Evolutionary conservation across 2,329 filamentous ascomycete genomes (phyloP).

Genomic region (Hypoxylon sp.): DNA sequence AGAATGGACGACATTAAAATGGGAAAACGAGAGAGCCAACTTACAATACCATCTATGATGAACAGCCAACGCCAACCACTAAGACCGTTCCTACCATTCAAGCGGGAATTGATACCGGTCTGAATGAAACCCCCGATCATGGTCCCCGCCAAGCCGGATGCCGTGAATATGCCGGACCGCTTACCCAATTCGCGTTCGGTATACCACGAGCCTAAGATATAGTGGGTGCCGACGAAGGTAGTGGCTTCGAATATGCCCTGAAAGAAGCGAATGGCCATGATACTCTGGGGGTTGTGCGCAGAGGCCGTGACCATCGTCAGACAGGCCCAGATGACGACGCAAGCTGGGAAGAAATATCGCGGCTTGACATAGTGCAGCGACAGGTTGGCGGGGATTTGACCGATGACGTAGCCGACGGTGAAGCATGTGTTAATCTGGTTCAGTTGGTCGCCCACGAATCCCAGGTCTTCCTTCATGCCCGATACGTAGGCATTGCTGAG

Average conservation of each 20-base stretch:
- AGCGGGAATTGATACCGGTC: slow-evolving; percentile 57
- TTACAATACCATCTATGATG: slow-evolving; percentile 42
- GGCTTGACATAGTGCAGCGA: slow-evolving; percentile 70
- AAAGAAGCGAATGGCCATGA: slow-evolving; percentile 68
- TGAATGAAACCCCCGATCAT: slow-evolving; percentile 72
- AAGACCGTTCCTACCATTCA: slow-evolving; percentile 58
- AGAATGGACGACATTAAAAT: neutral
- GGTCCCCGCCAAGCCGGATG: slow-evolving; percentile 65
- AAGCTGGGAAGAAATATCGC: slow-evolving; percentile 69
- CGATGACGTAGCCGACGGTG: slow-evolving; percentile 57
- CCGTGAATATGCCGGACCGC: slow-evolving; percentile 67
- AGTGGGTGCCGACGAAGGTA: slow-evolving; percentile 66
- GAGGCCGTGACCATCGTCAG: slow-evolving; percentile 70
- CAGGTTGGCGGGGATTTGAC: slow-evolving; percentile 68
- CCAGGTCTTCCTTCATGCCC: slow-evolving; percentile 61
- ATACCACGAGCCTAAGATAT: slow-evolving; percentile 69
- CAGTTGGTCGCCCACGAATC: slow-evolving; percentile 57
- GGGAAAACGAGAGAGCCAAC: slow-evolving; percentile 3
- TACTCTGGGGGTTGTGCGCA: slow-evolving; percentile 58
- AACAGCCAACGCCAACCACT: slow-evolving; percentile 65
- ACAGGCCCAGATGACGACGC: slow-evolving; percentile 70
- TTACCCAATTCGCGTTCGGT: slow-evolving; percentile 68
- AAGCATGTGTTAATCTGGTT: slow-evolving; percentile 64
- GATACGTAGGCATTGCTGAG: slow-evolving; percentile 64
- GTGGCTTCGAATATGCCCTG: slow-evolving; percentile 64